phyloP scores from a whole-genome alignment of 345 rosid genomes.

The Moringa oleifera region DNA sequence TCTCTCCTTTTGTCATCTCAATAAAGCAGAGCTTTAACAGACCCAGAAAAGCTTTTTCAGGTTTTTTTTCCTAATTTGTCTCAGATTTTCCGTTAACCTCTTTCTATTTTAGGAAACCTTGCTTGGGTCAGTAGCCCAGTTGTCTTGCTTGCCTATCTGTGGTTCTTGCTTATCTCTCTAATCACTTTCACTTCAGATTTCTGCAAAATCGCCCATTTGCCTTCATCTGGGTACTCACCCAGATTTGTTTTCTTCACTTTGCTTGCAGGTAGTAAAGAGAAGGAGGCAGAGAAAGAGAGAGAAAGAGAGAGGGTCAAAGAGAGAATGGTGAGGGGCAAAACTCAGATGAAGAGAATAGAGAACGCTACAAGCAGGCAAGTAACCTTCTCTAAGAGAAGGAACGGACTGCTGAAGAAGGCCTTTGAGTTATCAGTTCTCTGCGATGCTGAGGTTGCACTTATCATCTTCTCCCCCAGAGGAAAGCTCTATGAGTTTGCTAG shows the following conservation, averaged over 20 bases:
- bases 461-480: slow-evolving; percentile 76
- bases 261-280: not conserved
- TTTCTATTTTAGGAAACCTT: slow-evolving; percentile 29
- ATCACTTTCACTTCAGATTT: not conserved
- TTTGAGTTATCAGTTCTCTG: slow-evolving; percentile 84
- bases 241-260: not conserved
- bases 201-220: too few species aligned
- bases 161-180: slow-evolving; percentile 1
- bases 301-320: slow-evolving; percentile 3
- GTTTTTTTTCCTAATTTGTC: slow-evolving; percentile 21
- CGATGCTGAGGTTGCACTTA: slow-evolving; percentile 82
- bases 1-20: slow-evolving; percentile 7
- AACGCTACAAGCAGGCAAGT: slow-evolving; percentile 86
- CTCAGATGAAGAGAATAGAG: slow-evolving; percentile 90
- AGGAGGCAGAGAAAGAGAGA: slow-evolving; percentile 1
- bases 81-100: slow-evolving; percentile 4
- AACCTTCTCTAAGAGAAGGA: slow-evolving; percentile 83
- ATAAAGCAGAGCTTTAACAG: slow-evolving; percentile 11
- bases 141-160: slow-evolving; percentile 13
- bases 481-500: slow-evolving; percentile 80
- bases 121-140: not conserved
- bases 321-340: slow-evolving; percentile 76
- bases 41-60: not conserved
- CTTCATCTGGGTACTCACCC: too few species aligned
- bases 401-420: slow-evolving; percentile 75